Base-by-base conservation (phyloP, 2,329 filamentous ascomycete species). In the Colletotrichum sp. region DNA sequence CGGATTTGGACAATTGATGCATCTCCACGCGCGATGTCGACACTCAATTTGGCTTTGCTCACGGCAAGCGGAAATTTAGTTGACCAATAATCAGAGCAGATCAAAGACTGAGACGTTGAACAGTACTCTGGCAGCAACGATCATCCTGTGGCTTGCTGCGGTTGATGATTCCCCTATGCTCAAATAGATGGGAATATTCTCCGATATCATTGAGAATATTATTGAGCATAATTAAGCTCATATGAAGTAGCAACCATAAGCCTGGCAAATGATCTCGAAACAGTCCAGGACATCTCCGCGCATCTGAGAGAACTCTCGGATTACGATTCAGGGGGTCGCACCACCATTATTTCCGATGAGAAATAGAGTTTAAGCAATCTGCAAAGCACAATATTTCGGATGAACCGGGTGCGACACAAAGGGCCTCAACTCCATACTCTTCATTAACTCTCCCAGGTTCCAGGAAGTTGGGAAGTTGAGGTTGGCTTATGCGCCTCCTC, bases 351-450 rank as follows among this genome's bases (percentile, higher is more conserved):
- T 24, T 26, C 16, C 32, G 10, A 24, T 7, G 24, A 24, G 21
- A 39, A 44, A 64, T 64, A 39, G 21, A 64, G 34, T 64, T 64
- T 39, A 8, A 28, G 62, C 34, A 44, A 64, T 36, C 13, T 44
- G 62, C 34, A 26, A 8, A 28, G 62, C 34, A 26, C n/a, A 39
- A 26, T 26, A 69, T n/a, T 57, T 68, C 69, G 63, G 73, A 72
- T 72, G 73, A 72, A 68, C 73, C 63, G 69, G 69, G 55, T 63
- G 24, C 26, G 21, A 55, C 55, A 44, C 69, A 34, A 30, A 44
- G 52, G 6, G 6, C 2, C 10, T 24, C n/a, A 8, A 8, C 57
- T 36, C 63, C 55, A 21, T 59, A 30, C 6, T 30, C 18, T 32
- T 49, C 3, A 24, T 57, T 34, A 16, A 36, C 21, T 8, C 7